phyloP scores from a whole-genome alignment of 805 yeast species.

The Metschnikowia kunwiensis region DNA sequence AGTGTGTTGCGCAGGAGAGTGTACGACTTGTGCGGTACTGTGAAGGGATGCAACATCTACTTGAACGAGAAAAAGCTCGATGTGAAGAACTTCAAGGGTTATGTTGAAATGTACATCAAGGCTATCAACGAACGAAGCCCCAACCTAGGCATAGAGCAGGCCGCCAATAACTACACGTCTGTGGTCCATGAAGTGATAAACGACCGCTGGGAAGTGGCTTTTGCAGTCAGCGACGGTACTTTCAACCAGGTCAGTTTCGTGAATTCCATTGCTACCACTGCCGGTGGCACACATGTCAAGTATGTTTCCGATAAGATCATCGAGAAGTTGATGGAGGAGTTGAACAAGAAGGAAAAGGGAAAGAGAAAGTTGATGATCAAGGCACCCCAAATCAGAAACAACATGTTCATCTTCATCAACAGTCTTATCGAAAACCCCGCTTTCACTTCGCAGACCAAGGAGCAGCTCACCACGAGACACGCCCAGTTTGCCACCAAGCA shows the following conservation, averaged over 20 bases:
- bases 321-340: conserved; percentile 65
- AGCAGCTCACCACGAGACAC: conserved; percentile 85
- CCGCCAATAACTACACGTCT: conserved; percentile 37
- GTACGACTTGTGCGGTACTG: conserved; percentile 92
- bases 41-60: conserved; percentile 72
- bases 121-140: conserved; percentile 59
- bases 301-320: conserved; percentile 82
- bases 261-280: conserved; percentile 93
- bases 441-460: conserved; percentile 96
- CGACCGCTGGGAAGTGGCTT: conserved; percentile 95
- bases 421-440: conserved; percentile 96
- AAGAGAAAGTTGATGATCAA: conserved; percentile 67
- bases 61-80: conserved; percentile 72
- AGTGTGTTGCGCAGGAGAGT: conserved; percentile 91
- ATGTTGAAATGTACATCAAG: conserved; percentile 84
- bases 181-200: conserved; percentile 77
- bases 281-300: conserved; percentile 95
- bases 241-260: conserved; percentile 96
- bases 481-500: conserved; percentile 82
- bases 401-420: conserved; percentile 87
- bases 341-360: conserved; percentile 62
- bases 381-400: conserved; percentile 84
- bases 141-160: conserved; percentile 23
- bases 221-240: conserved; percentile 84
- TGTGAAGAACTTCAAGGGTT: conserved; percentile 74